A percentile compares a stretch with the other conserved stretches of the same genome.
Evolutionary conservation across 2,329 filamentous ascomycete species (phyloP).

Genomic region (Diplodia mutila): DNA sequence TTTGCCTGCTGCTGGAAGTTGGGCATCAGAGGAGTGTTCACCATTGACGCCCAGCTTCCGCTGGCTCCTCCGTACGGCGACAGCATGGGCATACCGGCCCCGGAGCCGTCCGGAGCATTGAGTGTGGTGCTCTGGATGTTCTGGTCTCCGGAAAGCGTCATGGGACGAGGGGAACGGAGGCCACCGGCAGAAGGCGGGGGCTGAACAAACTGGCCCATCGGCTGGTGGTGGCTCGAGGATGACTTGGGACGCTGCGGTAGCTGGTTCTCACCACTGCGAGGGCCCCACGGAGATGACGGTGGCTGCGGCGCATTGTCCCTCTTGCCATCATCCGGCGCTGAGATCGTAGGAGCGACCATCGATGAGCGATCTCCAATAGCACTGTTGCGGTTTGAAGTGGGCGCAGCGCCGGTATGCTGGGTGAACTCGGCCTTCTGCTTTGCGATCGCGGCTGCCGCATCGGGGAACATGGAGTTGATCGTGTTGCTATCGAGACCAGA

Average conservation of each 20-base stretch:
- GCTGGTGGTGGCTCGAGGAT: constrained; percentile 66
- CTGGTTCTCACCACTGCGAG: constrained; percentile 57
- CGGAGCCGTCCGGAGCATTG: constrained; percentile 69
- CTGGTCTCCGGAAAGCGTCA: constrained; percentile 65
- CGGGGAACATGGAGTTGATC: constrained; percentile 98
- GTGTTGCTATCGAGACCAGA: constrained; percentile 91
- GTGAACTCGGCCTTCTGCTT: constrained; percentile 98
- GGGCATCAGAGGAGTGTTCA: constrained; percentile 93
- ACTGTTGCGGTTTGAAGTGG: constrained; percentile 92
- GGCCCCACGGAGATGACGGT: constrained; percentile 81
- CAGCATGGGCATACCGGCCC: constrained; percentile 75
- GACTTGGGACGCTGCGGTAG: constrained; percentile 71
- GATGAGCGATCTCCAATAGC: constrained; percentile 76
- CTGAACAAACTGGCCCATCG: constrained; percentile 91
- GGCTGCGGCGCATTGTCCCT: constrained; percentile 65
- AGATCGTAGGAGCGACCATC: constrained; percentile 74
- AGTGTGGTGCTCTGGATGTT: constrained; percentile 85
- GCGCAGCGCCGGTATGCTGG: constrained; percentile 87
- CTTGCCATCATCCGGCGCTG: constrained; percentile 67
- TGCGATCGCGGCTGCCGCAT: constrained; percentile 96
- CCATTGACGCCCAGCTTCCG: constrained; percentile 97
- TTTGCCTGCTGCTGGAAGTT: constrained; percentile 70
- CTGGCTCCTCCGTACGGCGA: constrained; percentile 81
- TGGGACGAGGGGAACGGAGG: constrained; percentile 78
- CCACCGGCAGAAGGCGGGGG: constrained; percentile 70